Percentiles rank a stretch among this genome's conserved stretches.
These are phyloP conservation scores for Sugiyamaella chiloensis DNA, from an alignment of 805 yeast species.

Conservation along the genomic window DNA sequence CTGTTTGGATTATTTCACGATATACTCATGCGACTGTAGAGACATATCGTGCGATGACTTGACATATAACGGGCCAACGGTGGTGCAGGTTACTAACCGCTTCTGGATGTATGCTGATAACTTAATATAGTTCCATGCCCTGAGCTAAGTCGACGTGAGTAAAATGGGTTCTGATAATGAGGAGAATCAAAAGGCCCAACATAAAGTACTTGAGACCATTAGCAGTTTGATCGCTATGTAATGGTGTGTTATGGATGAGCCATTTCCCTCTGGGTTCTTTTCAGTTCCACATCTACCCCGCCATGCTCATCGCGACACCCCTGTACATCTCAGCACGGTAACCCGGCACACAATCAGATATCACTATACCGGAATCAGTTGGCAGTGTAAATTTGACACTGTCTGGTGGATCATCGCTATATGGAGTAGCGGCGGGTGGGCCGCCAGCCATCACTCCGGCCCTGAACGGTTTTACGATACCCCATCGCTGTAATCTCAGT, in stretches of 20 bases:
- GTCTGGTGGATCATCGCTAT: slow-evolving; percentile 1
- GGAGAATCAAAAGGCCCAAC: too few relatives aligned
- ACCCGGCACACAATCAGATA: neutral
- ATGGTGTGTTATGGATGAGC: too few relatives aligned
- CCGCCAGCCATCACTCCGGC: slow-evolving; percentile 3
- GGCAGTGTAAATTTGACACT: too few relatives aligned
- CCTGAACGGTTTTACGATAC: slow-evolving; percentile 4
- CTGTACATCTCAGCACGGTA: slow-evolving; percentile 3
- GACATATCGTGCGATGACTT: neutral
- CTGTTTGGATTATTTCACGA: too few relatives aligned
- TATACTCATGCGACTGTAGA: too few relatives aligned
- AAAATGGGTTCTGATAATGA: too few relatives aligned
- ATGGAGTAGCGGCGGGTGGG: slow-evolving; percentile 1
- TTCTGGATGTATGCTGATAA: neutral
- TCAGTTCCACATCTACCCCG: too few relatives aligned
- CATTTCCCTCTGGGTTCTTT: too few relatives aligned
- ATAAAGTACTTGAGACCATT: too few relatives aligned
- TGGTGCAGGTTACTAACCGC: slow-evolving; percentile 1
- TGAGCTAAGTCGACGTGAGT: too few relatives aligned
- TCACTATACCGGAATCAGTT: neutral
- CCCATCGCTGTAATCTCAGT: slow-evolving; percentile 4
- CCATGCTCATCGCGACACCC: neutral
- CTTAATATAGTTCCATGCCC: neutral
- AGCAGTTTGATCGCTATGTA: too few relatives aligned
- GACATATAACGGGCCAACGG: slow-evolving; percentile 2